Evolutionary conservation across 768 basidiomycete species (phyloP).

Genomic region (Serendipita sp.): DNA sequence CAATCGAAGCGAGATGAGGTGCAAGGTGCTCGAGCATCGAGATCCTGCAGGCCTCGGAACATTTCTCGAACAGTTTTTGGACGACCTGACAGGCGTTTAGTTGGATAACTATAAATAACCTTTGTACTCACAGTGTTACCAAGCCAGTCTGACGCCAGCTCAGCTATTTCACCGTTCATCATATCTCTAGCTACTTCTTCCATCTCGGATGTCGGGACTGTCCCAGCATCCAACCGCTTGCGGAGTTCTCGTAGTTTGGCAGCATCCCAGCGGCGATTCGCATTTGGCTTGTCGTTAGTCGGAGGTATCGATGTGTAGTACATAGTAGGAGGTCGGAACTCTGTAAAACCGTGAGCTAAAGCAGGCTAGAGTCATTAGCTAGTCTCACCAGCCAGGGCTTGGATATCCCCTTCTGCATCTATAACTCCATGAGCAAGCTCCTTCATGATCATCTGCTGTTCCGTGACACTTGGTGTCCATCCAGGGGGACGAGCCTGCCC

Average conservation of each 20-base stretch:
- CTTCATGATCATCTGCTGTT: constrained; percentile 94
- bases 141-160: constrained; percentile 93
- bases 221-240: constrained; percentile 83
- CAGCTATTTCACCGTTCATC: constrained; percentile 86
- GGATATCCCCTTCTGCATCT: constrained; percentile 74
- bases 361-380: neutral
- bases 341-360: constrained; percentile 25
- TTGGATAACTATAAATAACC: neutral
- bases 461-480: constrained; percentile 64
- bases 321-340: constrained; percentile 81
- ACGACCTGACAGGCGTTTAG: constrained; percentile 45
- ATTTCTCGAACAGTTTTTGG: constrained; percentile 91
- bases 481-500: constrained; percentile 43
- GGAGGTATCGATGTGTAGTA: constrained; percentile 94
- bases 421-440: constrained; percentile 64
- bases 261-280: constrained; percentile 79
- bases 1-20: constrained; percentile 91
- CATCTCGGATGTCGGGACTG: constrained; percentile 68
- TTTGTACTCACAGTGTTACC: constrained; percentile 65
- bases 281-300: constrained; percentile 63
- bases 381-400: constrained; percentile 64
- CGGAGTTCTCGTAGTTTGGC: constrained; percentile 85
- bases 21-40: constrained; percentile 88
- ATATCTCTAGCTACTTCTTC: constrained; percentile 83
- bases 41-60: constrained; percentile 57